Evolutionary conservation across 2,329 filamentous ascomycete genomes (phyloP), one percentile per base, ranked within the genome.

Genomic region (Scolecobasidium constrictum): DNA sequence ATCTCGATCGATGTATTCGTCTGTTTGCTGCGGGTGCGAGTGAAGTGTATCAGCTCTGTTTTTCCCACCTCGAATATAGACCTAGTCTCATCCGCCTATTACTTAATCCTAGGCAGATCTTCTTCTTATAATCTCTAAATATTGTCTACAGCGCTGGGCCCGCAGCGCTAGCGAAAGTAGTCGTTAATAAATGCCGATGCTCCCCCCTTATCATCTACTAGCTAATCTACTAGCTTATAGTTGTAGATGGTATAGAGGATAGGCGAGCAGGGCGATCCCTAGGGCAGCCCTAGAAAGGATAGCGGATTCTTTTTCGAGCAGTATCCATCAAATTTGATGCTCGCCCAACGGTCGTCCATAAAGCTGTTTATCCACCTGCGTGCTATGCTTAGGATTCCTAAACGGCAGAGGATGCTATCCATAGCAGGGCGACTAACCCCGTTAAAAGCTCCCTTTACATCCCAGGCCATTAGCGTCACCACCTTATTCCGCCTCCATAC

Each of bases 11-110:
- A 49, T 40, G 50, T 38, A 31, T 38, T 6, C 21, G 36, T 22
- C 16, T 38, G 17, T 38, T 18, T 38, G n/a, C 19, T 38, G 16
- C 9, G n/a, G 17, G 7, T 26, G 17, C 47, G 54, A 46, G 42
- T 52, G 42, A 56, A 52, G 45, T 58, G 48, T 18, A 50, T 54
- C 1, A 60, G 51, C 43, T 53, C 22, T 47, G 52, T 58, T 40
- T 59, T 60, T 16, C 52, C 46, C 39, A 47, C 51, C 4, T 51
- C 50, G 43, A 60, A 59, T 31, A 52, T 44, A 1, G 49, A 45
- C 57, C 48, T 26, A 35, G 53, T 23, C 31, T 49, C n/a, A 50
- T 52, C 53, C 48, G 59, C 15, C 23, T 36, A 33, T 50, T 42
- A 42, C 42, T 47, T 46, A 47, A 46, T 39, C 50, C 11, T 12